Base-by-base conservation (phyloP, 2,329 filamentous ascomycete species). In the Rhynchosporium secalis region DNA sequence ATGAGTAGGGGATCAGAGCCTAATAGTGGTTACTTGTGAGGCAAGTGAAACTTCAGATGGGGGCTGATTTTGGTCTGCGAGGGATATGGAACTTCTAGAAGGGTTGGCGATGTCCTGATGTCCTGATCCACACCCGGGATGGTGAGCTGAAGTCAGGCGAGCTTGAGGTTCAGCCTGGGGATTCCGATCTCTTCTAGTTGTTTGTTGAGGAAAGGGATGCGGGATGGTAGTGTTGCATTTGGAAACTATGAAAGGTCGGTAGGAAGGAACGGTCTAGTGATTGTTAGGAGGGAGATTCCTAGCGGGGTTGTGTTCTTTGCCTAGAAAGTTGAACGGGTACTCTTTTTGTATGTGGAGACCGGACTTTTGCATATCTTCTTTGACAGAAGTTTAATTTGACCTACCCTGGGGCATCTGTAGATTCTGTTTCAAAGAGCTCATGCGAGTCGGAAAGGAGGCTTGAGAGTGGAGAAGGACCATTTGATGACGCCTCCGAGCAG, bases 391-490 rank as follows among this genome's bases (percentile, higher is more conserved):
- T 10, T 36, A 10, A 36, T 36, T 2, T 36, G 9, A 10, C 9
- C 51, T 45, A 58, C n/a, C 43, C 43, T 46, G 43, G n/a, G 15
- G n/a, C 43, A 49, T 55, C 31, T 58, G 60, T 43, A 55, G 31
- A 57, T 48, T 58, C 20, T 33, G 62, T 63, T 61, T 63, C 62
- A 63, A 52, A 49, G 60, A 47, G 46, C 54, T 57, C 54, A 63
- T 63, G 52, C 62, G 57, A 47, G 56, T 49, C 10, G 13, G 51
- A n/a, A 7, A 20, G n/a, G 43, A 46, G 41, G 26, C 33, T 36
- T 36, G 33, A 36, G 33, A 36, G 33, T 10, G 20, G 20, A 20
- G 20, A 20, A 20, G 20, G 20, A 20, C 20, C 20, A 20, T 20
- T 20, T 20, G 20, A 20, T 20, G 20, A 20, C 20, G 20, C 20